These are phyloP conservation scores for Lunasporangiospora selenospora DNA, from an alignment of 192 early-diverging fungal genomes.

Conservation along the genomic window DNA sequence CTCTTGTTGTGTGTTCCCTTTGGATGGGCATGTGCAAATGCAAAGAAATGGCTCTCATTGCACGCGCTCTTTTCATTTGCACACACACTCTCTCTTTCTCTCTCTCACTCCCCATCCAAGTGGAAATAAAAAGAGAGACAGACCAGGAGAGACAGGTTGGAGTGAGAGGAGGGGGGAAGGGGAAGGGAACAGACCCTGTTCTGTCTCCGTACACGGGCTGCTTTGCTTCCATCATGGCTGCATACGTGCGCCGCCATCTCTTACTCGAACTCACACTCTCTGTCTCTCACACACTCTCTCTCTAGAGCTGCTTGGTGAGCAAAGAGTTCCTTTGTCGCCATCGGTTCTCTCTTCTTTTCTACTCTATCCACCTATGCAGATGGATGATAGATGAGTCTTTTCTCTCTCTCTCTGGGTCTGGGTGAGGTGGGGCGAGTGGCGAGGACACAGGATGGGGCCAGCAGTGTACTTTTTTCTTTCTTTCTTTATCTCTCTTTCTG, in stretches of 20 bases:
- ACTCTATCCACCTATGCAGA: too few species aligned
- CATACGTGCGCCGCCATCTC: background rate
- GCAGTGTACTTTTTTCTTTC: too few species aligned
- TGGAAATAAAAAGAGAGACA: too few species aligned
- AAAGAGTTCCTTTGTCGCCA: background rate
- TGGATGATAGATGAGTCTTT: background rate
- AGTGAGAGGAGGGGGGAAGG: background rate
- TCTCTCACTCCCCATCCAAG: too few species aligned
- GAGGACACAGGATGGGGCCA: background rate
- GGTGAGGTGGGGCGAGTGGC: background rate
- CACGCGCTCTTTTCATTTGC: too few species aligned
- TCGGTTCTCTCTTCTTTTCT: too few species aligned
- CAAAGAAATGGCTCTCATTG: too few species aligned
- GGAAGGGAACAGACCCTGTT: background rate
- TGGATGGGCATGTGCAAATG: too few species aligned
- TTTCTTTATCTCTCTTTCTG: background rate
- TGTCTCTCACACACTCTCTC: background rate
- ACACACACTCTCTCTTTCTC: too few species aligned
- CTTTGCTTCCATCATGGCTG: background rate
- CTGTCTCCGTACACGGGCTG: too few species aligned
- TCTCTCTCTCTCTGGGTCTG: background rate
- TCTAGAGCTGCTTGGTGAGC: background rate
- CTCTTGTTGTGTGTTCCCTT: too few species aligned
- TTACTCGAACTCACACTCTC: background rate
- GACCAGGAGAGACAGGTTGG: too few species aligned